These are phyloP conservation scores for Ustilago cynodontis DNA, from an alignment of 1,284 basidiomycete genomes.

Conservation along the genomic window DNA sequence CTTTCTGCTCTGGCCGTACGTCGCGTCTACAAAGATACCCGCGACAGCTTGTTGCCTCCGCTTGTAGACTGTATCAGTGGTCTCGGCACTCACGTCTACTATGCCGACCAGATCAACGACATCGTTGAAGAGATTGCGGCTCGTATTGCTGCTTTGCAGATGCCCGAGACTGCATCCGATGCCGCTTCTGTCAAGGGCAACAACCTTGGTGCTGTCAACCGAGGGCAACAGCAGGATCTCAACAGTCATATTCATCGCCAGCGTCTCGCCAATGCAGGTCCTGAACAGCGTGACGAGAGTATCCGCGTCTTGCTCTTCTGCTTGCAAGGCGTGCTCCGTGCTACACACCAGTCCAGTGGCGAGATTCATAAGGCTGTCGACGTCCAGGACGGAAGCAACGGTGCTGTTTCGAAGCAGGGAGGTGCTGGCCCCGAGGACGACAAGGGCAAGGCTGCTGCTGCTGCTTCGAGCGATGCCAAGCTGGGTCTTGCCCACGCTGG, in stretches of 20 bases:
- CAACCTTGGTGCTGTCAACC: constrained; percentile 69
- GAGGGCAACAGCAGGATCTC: constrained; percentile 41
- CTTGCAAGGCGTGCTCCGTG: constrained; percentile 79
- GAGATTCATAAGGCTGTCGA: constrained; percentile 61
- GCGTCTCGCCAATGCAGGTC: constrained; percentile 58
- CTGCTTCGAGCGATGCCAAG: constrained; percentile 23
- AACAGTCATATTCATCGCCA: constrained; percentile 47
- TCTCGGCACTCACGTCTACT: constrained; percentile 89
- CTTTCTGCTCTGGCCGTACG: constrained; percentile 79
- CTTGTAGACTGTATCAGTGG: constrained; percentile 85
- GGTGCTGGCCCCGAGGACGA: constrained; percentile 10
- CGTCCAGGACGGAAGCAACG: constrained; percentile 4
- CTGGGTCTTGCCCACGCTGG: constrained; percentile 49
- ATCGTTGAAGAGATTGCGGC: constrained; percentile 85
- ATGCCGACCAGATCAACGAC: constrained; percentile 95
- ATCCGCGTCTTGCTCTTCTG: constrained; percentile 81
- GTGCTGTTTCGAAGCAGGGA: constrained; percentile 4
- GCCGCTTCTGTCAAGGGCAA: constrained; percentile 53
- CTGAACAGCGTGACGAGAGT: constrained; percentile 75
- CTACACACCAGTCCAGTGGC: constrained; percentile 75
- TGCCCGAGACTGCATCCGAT: constrained; percentile 74
- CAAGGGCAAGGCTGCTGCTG: constrained; percentile 50
- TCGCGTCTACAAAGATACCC: constrained; percentile 73
- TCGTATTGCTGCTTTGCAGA: constrained; percentile 80
- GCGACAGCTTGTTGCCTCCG: constrained; percentile 78